Evolutionary conservation across 495 filamentous ascomycete genomes (phyloP).

Genomic region (Lepidopterella palustris): DNA sequence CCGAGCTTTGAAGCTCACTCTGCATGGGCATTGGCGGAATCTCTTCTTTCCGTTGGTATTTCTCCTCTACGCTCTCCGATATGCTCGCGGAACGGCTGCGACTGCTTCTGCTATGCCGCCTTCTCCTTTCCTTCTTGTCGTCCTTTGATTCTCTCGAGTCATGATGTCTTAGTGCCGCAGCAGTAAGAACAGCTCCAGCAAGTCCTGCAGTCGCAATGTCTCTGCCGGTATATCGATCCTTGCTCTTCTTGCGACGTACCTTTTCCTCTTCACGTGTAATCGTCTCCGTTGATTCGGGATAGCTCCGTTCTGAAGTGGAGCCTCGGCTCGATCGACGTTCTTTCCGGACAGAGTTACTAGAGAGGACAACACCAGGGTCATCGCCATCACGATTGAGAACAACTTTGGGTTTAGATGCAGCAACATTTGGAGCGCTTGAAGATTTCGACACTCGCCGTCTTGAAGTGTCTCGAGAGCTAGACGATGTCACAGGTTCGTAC

Average conservation of each 20-base stretch:
- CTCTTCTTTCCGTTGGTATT: slow-evolving; percentile 40
- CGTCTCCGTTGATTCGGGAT: slow-evolving; percentile 43
- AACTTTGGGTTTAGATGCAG: slow-evolving; percentile 52
- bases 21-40: slow-evolving; percentile 76
- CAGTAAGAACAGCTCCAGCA: slow-evolving; percentile 53
- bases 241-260: slow-evolving; percentile 53
- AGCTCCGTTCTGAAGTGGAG: slow-evolving; percentile 42
- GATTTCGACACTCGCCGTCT: slow-evolving; percentile 59
- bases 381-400: slow-evolving; percentile 55
- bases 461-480: slow-evolving; percentile 55
- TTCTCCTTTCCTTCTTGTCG: slow-evolving; percentile 46
- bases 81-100: slow-evolving; percentile 51
- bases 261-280: slow-evolving; percentile 50
- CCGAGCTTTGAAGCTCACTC: slow-evolving; percentile 75
- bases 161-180: slow-evolving; percentile 58
- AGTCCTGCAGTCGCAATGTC: slow-evolving; percentile 51
- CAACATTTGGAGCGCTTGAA: slow-evolving; percentile 63
- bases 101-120: slow-evolving; percentile 44
- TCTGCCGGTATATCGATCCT: slow-evolving; percentile 40
- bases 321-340: slow-evolving; percentile 41
- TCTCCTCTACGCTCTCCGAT: slow-evolving; percentile 40
- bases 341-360: slow-evolving; percentile 49
- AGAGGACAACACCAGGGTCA: slow-evolving; percentile 52
- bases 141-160: slow-evolving; percentile 45
- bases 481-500: slow-evolving; percentile 43